Evolutionary conservation across 257 asterid species (phyloP), one percentile per base, ranked within the genome.

Genomic region (Ajuga chamaepitys): DNA sequence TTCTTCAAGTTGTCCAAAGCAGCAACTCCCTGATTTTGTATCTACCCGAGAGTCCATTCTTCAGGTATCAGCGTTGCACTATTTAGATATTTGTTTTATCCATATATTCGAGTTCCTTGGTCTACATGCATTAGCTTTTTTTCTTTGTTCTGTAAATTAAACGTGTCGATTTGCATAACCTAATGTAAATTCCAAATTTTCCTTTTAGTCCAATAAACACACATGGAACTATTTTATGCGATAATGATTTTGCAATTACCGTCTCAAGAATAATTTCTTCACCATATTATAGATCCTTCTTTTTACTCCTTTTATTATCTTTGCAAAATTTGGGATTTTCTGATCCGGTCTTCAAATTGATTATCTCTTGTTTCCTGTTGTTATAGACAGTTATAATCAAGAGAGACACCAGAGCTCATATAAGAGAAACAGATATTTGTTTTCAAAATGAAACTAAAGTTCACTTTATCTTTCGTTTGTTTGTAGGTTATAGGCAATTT

Each of bases 1-100:
- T 57, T 78, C 83, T 60, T 86, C 94, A 77, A 84, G 71, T 67
- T 70, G 86, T 77, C 66, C 79, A 20, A 82, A 76, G 73, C 81
- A 74, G 69, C 74, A 75, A 59, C 77, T 61, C 72, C 85, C 90
- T 32, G 91, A 86, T 67, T 84, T 93, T 73, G 84, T 67, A 21
- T 69, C 83, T 61, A 86, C 92, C 24, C 89, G 96, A 3, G 92
- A 89, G 66, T 85, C 97, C 35, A 85, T 93, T 70, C 92, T 87
- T 71, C 89, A 78, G 99, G 97, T 89, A 77, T 58, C 53, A 45
- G 20, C 44, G 24, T 22, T 68, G 45, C 13, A 34, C 32, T 56
- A 44, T 35, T 48, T 51, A 13, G 2, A 59, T 42, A 54, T 25
- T 63, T 41, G 14, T 66, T 38, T 26, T 59, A 26, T 24, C 72